phyloP scores from a whole-genome alignment of 2,329 filamentous ascomycete genomes.

The Fusarium succisae region DNA sequence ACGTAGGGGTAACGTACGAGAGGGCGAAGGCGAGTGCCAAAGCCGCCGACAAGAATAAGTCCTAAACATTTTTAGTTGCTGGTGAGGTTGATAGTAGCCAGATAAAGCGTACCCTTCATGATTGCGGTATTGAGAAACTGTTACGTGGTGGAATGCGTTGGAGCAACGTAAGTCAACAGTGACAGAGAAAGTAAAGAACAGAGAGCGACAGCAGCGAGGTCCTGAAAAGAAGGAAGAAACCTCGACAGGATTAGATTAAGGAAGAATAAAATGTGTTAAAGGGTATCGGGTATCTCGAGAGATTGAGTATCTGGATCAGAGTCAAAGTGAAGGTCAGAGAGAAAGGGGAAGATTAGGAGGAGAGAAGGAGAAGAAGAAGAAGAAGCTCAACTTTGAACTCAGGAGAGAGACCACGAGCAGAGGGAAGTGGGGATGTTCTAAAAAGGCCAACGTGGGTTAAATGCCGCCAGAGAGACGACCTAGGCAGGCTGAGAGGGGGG shows the following conservation, averaged over 20 bases:
- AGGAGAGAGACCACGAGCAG: constrained; percentile 33
- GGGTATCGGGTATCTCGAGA: constrained; percentile 36
- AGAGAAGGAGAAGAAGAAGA: constrained; percentile 11
- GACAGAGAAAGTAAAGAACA: constrained; percentile 37
- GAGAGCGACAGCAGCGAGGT: constrained; percentile 37
- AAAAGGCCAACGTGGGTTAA: constrained; percentile 45
- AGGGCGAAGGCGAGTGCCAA: constrained; percentile 96
- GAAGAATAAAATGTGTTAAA: constrained; percentile 9
- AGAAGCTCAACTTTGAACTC: constrained; percentile 33
- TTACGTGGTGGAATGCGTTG: constrained; percentile 31
- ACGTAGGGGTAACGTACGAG: constrained; percentile 74
- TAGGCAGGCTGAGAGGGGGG: constrained; percentile 27
- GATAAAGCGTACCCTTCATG: constrained; percentile 49
- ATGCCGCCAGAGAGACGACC: constrained; percentile 27
- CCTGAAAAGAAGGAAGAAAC: constrained; percentile 36
- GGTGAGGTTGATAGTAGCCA: neutral
- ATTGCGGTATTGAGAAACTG: constrained; percentile 40
- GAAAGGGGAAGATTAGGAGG: constrained; percentile 11
- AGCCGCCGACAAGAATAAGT: constrained; percentile 98
- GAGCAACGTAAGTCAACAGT: constrained; percentile 22
- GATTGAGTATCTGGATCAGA: constrained; percentile 22
- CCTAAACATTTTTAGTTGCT: constrained; percentile 61
- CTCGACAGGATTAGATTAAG: constrained; percentile 42
- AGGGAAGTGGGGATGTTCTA: constrained; percentile 37
- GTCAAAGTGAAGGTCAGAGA: constrained; percentile 29